phyloP scores from a whole-genome alignment of 2,329 filamentous ascomycete genomes.

The Tolypocladium ophioglossoides region DNA sequence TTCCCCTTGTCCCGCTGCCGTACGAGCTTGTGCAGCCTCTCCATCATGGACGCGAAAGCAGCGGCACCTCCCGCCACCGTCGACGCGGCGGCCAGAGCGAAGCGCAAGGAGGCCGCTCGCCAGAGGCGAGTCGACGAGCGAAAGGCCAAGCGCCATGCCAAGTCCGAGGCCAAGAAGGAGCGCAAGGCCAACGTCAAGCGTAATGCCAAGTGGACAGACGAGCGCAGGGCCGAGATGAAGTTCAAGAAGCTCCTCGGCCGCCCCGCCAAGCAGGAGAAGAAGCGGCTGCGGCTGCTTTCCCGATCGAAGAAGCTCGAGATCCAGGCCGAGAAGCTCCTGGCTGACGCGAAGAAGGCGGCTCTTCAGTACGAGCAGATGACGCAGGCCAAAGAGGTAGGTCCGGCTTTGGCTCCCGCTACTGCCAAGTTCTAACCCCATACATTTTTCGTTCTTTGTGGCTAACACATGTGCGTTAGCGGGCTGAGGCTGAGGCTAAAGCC shows the following conservation, averaged over 20 bases:
- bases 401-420: not conserved
- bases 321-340: slow-evolving; percentile 28
- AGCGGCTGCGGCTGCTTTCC: slow-evolving; percentile 23
- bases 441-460: not conserved
- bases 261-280: slow-evolving; percentile 26
- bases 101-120: not conserved
- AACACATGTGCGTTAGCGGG: slow-evolving; percentile 4
- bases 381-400: slow-evolving; percentile 6
- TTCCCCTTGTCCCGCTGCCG: not conserved
- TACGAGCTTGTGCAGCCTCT: not conserved
- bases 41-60: not conserved
- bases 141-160: slow-evolving; percentile 24
- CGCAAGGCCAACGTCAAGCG: slow-evolving; percentile 23
- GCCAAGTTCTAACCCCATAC: not conserved
- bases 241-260: slow-evolving; percentile 15
- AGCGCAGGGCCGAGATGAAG: slow-evolving; percentile 22
- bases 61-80: not conserved
- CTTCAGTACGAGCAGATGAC: slow-evolving; percentile 15
- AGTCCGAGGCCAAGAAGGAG: slow-evolving; percentile 21
- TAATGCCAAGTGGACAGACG: slow-evolving; percentile 21
- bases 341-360: slow-evolving; percentile 25
- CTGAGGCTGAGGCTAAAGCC: slow-evolving; percentile 11
- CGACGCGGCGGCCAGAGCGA: not conserved
- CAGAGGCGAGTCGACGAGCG: slow-evolving; percentile 13
- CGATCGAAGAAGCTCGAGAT: slow-evolving; percentile 27